Base-by-base conservation (phyloP, 1,284 basidiomycete species). In the Microbotryum violaceum region DNA sequence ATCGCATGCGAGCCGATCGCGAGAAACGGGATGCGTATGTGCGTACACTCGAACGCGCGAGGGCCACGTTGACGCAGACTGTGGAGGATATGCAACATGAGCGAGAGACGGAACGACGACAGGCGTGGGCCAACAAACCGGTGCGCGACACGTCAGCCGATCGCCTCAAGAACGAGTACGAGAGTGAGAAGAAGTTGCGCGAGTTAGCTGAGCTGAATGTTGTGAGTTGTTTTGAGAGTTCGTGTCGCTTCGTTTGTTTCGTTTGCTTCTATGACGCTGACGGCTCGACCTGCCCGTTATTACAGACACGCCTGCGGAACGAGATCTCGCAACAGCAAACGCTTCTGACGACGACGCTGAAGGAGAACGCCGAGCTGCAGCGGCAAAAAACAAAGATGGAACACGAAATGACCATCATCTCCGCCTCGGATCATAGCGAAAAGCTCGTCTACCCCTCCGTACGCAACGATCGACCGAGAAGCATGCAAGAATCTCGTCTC, bases 181-280 rank as follows among this genome's bases (percentile, higher is more conserved):
- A 49, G 4, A 44, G 58, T 23, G 66, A 67, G 55, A 58, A 58
- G 49, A 64, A 65, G 52, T 49, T 68, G 1, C 57, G 67, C 49
- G 64, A 68, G 54, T 56, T 64, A 3, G 67, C 67, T 20, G 67
- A 68, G 48, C 49, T 68, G 54, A 68, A 68, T 29, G 65, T 68
- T 21, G 67, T 68, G 12, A n/a, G 66, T 56, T 10, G 0, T 12
- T 10, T 49, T 49, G 48, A 27, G 37, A 37, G 12, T 37, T 10
- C 14, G 9, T 37, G 37, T 37, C 6, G 37, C 37, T 8, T 16
- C 23, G 2, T 21, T 3, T 27, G 37, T 9, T 8, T 16, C 23
- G 2, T 21, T 3, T 31, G 6, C 4, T 16, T 48, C 12, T 7
- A 18, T 25, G 27, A 6, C 27, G 27, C 6, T 23, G n/a, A 7